A percentile compares a stretch with the other conserved stretches of the same genome.
These are phyloP conservation scores for Gamarada debralockiae DNA, from an alignment of 495 filamentous ascomycete genomes.

Conservation along the genomic window DNA sequence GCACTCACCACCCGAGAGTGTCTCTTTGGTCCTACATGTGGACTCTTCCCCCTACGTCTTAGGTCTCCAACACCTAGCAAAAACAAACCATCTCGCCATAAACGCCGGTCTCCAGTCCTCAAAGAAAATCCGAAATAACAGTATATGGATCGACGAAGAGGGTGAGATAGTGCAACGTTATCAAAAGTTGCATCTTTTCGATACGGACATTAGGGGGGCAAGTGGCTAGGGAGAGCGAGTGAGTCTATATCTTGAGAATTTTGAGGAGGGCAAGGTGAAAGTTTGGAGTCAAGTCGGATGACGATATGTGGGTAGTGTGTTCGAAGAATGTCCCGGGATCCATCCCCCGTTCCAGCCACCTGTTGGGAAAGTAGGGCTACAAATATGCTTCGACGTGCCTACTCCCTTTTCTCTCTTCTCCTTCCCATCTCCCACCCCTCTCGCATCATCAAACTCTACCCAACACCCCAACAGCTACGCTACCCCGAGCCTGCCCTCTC, in stretches of 20 bases:
- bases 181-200: conserved; percentile 76
- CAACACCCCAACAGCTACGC: conserved; percentile 43
- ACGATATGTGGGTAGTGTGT: conserved; percentile 30
- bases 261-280: too few relatives aligned
- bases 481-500: conserved; percentile 73
- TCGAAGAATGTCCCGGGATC: conserved; percentile 57
- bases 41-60: conserved; percentile 56
- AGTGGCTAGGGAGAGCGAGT: conserved; percentile 60
- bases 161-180: conserved; percentile 61
- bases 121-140: conserved; percentile 56
- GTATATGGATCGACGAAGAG: conserved; percentile 64
- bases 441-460: too few relatives aligned
- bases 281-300: too few relatives aligned
- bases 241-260: too few relatives aligned
- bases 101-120: conserved; percentile 79
- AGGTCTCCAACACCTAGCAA: conserved; percentile 64
- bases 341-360: conserved; percentile 66
- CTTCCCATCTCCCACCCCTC: too few relatives aligned
- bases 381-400: conserved; percentile 83
- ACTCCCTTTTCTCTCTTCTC: too few relatives aligned
- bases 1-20: conserved; percentile 55
- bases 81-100: conserved; percentile 55
- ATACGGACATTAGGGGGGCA: conserved; percentile 53
- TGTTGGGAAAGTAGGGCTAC: conserved; percentile 67
- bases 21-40: conserved; percentile 59